Conservation (phyloP, 192 early-diverging fungal species). For the Coemansia asiatica region DNA sequence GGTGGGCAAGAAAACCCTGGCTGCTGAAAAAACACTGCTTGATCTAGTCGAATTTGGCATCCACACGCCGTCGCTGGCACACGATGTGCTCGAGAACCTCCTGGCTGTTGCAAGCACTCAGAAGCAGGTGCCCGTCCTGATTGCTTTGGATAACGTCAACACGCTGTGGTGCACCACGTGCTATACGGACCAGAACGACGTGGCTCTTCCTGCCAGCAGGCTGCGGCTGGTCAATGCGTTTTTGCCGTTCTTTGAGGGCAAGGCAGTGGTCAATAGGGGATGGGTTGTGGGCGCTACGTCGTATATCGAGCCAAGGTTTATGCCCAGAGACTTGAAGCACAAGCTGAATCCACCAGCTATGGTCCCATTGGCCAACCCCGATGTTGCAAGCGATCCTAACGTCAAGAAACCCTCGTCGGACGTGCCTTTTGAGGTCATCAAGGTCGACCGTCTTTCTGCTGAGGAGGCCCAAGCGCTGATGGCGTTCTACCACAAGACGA, state of each 20-base stretch:
- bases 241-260: constrained; percentile 44
- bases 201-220: constrained; percentile 25
- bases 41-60: constrained; percentile 37
- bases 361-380: constrained; percentile 36
- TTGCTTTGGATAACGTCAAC: constrained; percentile 53
- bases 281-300: constrained; percentile 48
- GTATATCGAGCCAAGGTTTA: constrained; percentile 28
- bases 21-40: constrained; percentile 21
- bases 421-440: constrained; percentile 25
- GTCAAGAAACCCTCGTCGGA: constrained; percentile 1
- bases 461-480: constrained; percentile 44
- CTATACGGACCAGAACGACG: constrained; percentile 44
- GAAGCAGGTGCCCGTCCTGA: constrained; percentile 39
- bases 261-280: constrained; percentile 19
- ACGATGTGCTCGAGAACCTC: constrained; percentile 37
- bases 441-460: constrained; percentile 28
- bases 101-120: constrained; percentile 38
- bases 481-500: constrained; percentile 37
- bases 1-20: constrained; percentile 34
- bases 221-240: constrained; percentile 42
- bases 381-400: constrained; percentile 19
- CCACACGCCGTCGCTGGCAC: constrained; percentile 34
- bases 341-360: constrained; percentile 28
- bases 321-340: constrained; percentile 31
- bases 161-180: constrained; percentile 38